Evolutionary conservation across 2,329 filamentous ascomycete genomes (phyloP).

Genomic region (Diaporthe sp.): DNA sequence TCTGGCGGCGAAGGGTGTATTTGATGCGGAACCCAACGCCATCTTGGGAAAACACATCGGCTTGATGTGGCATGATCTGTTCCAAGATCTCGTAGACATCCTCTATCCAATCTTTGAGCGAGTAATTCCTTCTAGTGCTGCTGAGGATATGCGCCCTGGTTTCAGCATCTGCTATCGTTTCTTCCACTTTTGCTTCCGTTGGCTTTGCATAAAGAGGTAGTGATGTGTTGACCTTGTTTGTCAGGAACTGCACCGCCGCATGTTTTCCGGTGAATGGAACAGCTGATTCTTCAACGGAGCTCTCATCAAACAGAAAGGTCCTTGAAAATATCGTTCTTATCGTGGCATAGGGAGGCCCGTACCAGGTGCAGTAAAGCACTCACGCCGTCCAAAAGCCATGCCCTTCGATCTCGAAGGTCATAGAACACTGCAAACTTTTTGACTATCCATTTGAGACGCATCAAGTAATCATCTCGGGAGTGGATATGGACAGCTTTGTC

Average conservation of each 20-base stretch:
- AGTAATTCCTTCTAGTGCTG: slow-evolving; percentile 28
- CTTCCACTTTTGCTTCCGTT: background rate
- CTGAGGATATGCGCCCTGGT: background rate
- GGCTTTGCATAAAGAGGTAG: slow-evolving; percentile 8
- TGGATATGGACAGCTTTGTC: slow-evolving; percentile 41
- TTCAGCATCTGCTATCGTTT: background rate
- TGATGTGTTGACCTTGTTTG: background rate
- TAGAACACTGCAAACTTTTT: slow-evolving; percentile 41
- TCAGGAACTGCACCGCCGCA: slow-evolving; percentile 4
- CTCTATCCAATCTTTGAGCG: slow-evolving; percentile 41
- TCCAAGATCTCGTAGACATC: slow-evolving; percentile 43
- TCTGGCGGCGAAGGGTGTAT: slow-evolving; percentile 34
- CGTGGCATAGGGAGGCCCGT: slow-evolving; percentile 41
- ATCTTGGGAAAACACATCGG: slow-evolving; percentile 25
- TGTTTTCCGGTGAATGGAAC: background rate
- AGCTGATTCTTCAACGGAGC: background rate
- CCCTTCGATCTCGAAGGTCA: slow-evolving; percentile 42
- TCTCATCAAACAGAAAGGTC: slow-evolving; percentile 38
- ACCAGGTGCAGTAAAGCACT: slow-evolving; percentile 51
- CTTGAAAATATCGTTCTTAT: slow-evolving; percentile 34
- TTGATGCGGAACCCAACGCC: slow-evolving; percentile 32
- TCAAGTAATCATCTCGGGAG: slow-evolving; percentile 38
- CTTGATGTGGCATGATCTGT: slow-evolving; percentile 42
- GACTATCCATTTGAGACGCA: slow-evolving; percentile 43
- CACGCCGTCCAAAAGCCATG: slow-evolving; percentile 49